A percentile compares a stretch with the other conserved stretches of the same genome.
phyloP scores from a whole-genome alignment of 148 eudicot species.

The Nepenthes mirabilis region DNA sequence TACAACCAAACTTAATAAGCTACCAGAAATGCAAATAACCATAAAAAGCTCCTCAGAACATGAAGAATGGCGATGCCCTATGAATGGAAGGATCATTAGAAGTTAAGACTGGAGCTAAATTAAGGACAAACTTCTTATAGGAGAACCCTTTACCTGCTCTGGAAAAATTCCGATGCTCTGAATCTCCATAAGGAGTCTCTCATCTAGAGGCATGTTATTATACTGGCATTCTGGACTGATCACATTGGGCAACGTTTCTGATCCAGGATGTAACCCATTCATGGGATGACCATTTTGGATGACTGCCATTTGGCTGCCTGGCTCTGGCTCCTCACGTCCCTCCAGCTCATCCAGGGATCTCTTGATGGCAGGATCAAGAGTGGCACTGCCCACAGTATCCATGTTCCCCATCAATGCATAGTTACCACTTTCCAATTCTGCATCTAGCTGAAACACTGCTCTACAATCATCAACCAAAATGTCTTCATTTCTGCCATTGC shows the following conservation, averaged over 20 bases:
- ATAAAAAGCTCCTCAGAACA: too few species aligned
- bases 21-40: background rate
- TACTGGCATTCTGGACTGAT: conserved; percentile 30
- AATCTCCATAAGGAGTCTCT: conserved; percentile 50
- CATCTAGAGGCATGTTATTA: conserved; percentile 35
- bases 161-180: conserved; percentile 49
- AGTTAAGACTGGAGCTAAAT: background rate
- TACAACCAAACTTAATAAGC: background rate
- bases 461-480: conserved; percentile 15
- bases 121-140: conserved; percentile 2
- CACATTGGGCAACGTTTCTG: conserved; percentile 14
- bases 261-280: conserved; percentile 25
- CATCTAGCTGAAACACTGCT: conserved; percentile 23
- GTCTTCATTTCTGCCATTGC: conserved; percentile 20
- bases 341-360: conserved; percentile 25
- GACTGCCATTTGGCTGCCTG: conserved; percentile 13
- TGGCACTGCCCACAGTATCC: conserved; percentile 16
- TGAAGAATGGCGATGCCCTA: too few species aligned
- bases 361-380: conserved; percentile 21
- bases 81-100: too few species aligned
- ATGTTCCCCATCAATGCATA: conserved; percentile 15
- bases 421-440: conserved; percentile 16
- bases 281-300: conserved; percentile 17
- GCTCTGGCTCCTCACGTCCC: conserved; percentile 9
- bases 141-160: conserved; percentile 26